Evolutionary conservation across 306 rosid genomes (phyloP).

Genomic region (Mucuna pruriens): DNA sequence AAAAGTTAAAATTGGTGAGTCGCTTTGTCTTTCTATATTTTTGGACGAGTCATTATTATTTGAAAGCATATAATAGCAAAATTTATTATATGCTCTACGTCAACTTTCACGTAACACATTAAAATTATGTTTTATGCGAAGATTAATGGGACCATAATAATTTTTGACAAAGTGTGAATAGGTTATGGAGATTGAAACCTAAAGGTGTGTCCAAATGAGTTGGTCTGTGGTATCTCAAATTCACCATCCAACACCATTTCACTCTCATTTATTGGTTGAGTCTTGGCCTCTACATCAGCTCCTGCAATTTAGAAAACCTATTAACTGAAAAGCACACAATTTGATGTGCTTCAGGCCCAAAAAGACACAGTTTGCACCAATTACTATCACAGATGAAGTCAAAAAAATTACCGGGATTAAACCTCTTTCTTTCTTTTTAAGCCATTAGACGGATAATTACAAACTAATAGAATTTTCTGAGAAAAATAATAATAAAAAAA

Average conservation of each 20-base stretch:
- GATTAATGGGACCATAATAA: too few species aligned
- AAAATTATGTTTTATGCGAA: too few species aligned
- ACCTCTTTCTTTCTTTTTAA: background rate
- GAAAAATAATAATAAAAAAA: background rate
- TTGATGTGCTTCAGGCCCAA: background rate
- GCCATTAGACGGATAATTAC: background rate
- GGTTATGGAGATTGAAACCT: conserved; percentile 55
- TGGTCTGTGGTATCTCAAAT: conserved; percentile 64
- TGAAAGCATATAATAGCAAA: too few species aligned
- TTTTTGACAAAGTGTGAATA: too few species aligned
- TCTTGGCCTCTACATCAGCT: conserved; percentile 52
- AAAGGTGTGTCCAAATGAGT: conserved; percentile 81
- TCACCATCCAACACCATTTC: conserved; percentile 67
- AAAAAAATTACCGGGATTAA: background rate
- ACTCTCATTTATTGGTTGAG: conserved; percentile 44
- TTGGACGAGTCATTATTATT: background rate
- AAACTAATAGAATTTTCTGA: background rate
- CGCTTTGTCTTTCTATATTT: background rate
- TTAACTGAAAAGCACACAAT: background rate
- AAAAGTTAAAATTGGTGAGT: background rate
- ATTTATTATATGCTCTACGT: too few species aligned
- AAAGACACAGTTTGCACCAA: background rate
- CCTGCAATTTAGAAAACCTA: conserved; percentile 44
- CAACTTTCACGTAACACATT: too few species aligned
- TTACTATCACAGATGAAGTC: background rate